A percentile compares a stretch with the other conserved stretches of the same genome.
These are phyloP conservation scores for Epichloe gansuensis DNA, from an alignment of 2,329 filamentous ascomycete genomes.

Conservation along the genomic window DNA sequence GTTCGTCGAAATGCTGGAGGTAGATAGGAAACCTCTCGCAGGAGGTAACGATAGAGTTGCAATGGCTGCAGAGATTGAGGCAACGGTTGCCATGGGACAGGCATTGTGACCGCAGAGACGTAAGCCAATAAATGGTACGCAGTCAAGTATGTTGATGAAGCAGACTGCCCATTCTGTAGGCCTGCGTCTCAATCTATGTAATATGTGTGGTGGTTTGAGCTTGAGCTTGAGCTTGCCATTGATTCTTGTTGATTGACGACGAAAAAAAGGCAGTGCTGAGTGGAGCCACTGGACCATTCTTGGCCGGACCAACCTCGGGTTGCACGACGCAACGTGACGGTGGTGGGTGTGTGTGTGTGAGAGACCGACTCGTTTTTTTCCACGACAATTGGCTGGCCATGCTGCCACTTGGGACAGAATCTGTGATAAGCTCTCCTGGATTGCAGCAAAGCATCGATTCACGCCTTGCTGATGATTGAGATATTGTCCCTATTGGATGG, in stretches of 20 bases:
- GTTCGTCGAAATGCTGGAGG: slow-evolving; percentile 35
- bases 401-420: not conserved
- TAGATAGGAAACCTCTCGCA: slow-evolving; percentile 49
- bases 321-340: not conserved
- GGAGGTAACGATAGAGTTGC: slow-evolving; percentile 43
- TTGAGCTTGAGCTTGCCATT: not conserved
- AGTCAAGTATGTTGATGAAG: not conserved
- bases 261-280: no score
- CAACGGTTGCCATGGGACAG: slow-evolving; percentile 14
- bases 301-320: slow-evolving; percentile 4
- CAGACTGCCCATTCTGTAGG: not conserved
- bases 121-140: not conserved
- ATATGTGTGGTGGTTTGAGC: not conserved
- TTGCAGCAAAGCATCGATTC: not conserved
- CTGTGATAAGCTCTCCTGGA: no score
- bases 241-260: no score
- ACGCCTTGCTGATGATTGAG: not conserved
- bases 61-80: slow-evolving; percentile 14
- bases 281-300: no score
- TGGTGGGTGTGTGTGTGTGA: no score
- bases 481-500: not conserved
- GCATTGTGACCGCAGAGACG: slow-evolving; percentile 12
- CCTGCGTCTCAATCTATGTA: not conserved
- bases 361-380: not conserved
- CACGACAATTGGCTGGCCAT: not conserved